These are phyloP conservation scores for Termitomyces sp. DNA, from an alignment of 768 basidiomycete genomes.

Conservation along the genomic window DNA sequence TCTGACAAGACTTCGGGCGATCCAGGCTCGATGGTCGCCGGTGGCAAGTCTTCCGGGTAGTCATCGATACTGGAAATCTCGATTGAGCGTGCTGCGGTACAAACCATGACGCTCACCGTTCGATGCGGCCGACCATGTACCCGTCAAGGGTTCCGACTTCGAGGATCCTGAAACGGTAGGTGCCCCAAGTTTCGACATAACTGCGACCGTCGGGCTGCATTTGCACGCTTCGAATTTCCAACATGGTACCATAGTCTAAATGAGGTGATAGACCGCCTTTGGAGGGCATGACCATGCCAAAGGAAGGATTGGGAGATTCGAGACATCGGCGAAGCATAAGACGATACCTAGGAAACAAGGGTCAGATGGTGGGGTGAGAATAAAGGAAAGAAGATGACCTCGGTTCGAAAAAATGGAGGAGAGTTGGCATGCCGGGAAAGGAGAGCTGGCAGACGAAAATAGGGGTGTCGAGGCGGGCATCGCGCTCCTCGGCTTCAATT, in stretches of 20 bases:
- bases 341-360: slow-evolving; percentile 53
- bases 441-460: slow-evolving; percentile 87
- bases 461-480: slow-evolving; percentile 79
- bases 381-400: slow-evolving; percentile 30
- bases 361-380: background rate
- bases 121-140: slow-evolving; percentile 81
- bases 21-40: too few species aligned
- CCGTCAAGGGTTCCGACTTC: slow-evolving; percentile 85
- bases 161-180: slow-evolving; percentile 77
- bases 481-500: slow-evolving; percentile 73
- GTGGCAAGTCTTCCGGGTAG: slow-evolving; percentile 27
- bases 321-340: slow-evolving; percentile 97
- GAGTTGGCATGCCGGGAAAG: slow-evolving; percentile 88
- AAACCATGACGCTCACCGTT: slow-evolving; percentile 33
- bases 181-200: slow-evolving; percentile 64
- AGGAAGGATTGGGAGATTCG: slow-evolving; percentile 66
- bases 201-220: slow-evolving; percentile 88
- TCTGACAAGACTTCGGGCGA: too few species aligned
- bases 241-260: slow-evolving; percentile 87
- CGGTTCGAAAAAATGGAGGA: slow-evolving; percentile 92
- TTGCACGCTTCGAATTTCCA: slow-evolving; percentile 81
- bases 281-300: slow-evolving; percentile 89
- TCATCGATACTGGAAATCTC: slow-evolving; percentile 20
- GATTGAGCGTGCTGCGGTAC: background rate
- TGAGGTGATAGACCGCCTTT: slow-evolving; percentile 31